Evolutionary conservation across 2,329 filamentous ascomycete species (phyloP), one percentile per base, ranked within the genome.

Genomic region (Escovopsis sp.): DNA sequence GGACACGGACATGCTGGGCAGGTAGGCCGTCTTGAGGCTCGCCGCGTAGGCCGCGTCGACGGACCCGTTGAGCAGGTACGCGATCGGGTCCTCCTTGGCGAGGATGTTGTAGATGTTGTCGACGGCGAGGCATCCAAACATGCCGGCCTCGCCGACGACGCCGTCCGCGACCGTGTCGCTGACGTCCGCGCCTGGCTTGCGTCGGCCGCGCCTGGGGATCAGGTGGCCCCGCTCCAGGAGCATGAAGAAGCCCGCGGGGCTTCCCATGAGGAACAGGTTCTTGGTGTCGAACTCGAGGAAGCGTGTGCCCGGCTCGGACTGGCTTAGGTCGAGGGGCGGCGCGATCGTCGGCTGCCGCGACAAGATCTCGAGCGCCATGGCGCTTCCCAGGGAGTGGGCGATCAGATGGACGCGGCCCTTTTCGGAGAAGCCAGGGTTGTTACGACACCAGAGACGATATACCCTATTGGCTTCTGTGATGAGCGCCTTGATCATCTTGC

Each of bases 101-200:
- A 96, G 72, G 43, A 98, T 72, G 49, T 98, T 98, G 65, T 96
- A 98, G 38, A 98, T 71, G 53, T 96, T 98, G 59, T 96, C 85
- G 2, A 96, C 80, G 1, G 88, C 84, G 19, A 96, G 63, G 54
- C 90, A 96, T 14, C 90, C 90, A 53, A 93, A 94, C 5, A 66
- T 72, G 21, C 83, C 86, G 14, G 68, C 68, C 28, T 85, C 72
- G n/a, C 81, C 82, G n/a, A 79, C 79, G 23, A 96, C 70, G 6
- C 65, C 61, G 26, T 55, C 55, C 5, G 67, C 66, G 12, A 66
- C 57, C 15, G 58, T 56, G 43, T 85, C 78, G 14, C 68, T 70
- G 1, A 64, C 58, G 41, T 87, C 76, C 15, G 76, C 75, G 4
- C 79, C 83, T 0, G 82, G 75, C 49, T 94, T 94, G 31, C 69